These are phyloP conservation scores for Tirmania nivea DNA, from an alignment of 495 filamentous ascomycete species.

Conservation along the genomic window DNA sequence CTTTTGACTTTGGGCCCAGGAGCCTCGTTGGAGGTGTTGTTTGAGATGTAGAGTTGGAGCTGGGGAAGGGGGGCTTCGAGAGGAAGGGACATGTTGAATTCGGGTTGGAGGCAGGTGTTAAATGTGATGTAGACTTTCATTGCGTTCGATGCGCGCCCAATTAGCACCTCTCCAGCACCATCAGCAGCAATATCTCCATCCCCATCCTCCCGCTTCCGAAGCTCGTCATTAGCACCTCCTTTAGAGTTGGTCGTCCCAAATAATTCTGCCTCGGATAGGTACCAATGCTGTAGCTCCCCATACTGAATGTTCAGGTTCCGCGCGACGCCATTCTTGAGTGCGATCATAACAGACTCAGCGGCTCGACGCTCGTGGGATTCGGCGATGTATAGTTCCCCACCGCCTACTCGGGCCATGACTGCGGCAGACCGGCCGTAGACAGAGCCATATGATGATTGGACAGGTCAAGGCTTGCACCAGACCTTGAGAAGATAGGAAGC, in stretches of 20 bases:
- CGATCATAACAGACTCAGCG: conserved; percentile 2
- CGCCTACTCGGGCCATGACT: too few species aligned
- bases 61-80: conserved; percentile 26
- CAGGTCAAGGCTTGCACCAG: too few species aligned
- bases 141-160: conserved; percentile 6
- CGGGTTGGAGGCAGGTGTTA: conserved; percentile 58
- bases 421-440: too few species aligned
- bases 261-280: background rate
- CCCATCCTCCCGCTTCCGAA: background rate
- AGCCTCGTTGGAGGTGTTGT: conserved; percentile 34
- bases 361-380: background rate
- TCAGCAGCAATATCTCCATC: background rate
- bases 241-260: background rate
- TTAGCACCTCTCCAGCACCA: conserved; percentile 2
- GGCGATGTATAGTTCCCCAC: too few species aligned
- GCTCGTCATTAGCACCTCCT: background rate
- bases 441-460: too few species aligned
- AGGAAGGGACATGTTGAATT: conserved; percentile 7
- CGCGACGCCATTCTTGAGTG: background rate
- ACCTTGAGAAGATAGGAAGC: too few species aligned
- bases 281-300: background rate
- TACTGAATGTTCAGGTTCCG: background rate
- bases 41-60: conserved; percentile 58
- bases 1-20: conserved; percentile 40
- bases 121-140: conserved; percentile 51